Evolutionary conservation across 805 yeast species (phyloP), one percentile per base, ranked within the genome.

Genomic region (Kodamaea hsintzibuensis): DNA sequence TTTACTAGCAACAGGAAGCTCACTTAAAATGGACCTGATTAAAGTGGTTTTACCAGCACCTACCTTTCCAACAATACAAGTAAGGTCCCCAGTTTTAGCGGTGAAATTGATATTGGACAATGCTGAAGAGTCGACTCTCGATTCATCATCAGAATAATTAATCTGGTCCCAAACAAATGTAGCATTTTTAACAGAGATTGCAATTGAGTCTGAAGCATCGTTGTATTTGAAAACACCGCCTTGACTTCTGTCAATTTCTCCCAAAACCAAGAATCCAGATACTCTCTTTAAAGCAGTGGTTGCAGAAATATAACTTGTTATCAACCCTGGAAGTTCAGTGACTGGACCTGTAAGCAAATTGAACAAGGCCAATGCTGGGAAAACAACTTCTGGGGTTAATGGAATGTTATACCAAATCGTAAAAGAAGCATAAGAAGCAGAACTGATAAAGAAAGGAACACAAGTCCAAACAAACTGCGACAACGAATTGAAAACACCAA

Each of bases 1-100:
- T 7, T 35, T 37, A 12, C 19, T 40, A 5, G 19, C 42, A 8
- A 67, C 57, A 47, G 78, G 70, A n/a, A 85, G 64, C 49, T 81
- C 81, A 6, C 90, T 90, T 27, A 84, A 60, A 10, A 84, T 62
- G 12, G 84, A 75, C 56, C 80, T 77, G 48, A 85, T 67, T 25
- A 82, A 70, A 0, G 89, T 80, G 1, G 88, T 78, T 60, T 86
- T 86, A 49, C 91, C 91, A 12, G 86, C 68, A 2, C 90, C 90
- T 33, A 86, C 90, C 60, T 81, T 72, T 9, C 90, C 90, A 22
- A 85, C 84, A 50, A 86, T 68, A 66, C 90, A 84, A 1, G 82
- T 72, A 52, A 86, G 69, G 38, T 77, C 72, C 4, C 86, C 85
- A 60, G 78, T 79, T n/a, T 60, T 67, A 1, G 84, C 88, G 8